These are phyloP conservation scores for Cryptococcus sp. DNA, from an alignment of 1,284 basidiomycete genomes.

Conservation along the genomic window DNA sequence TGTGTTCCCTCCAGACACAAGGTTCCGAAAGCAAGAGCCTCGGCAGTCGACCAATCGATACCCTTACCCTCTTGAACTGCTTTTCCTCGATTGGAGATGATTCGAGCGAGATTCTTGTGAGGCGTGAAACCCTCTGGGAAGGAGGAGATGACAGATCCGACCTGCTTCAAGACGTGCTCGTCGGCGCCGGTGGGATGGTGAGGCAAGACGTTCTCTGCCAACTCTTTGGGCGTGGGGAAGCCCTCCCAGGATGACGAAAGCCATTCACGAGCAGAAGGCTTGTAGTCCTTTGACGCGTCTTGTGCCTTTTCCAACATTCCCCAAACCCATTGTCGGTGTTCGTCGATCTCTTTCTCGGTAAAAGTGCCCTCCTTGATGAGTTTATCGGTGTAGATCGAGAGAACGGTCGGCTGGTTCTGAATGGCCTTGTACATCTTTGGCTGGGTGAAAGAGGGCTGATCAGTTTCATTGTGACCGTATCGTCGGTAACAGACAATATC, in stretches of 20 bases:
- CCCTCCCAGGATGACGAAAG: slow-evolving; percentile 96
- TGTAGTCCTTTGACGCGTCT: slow-evolving; percentile 86
- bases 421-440: slow-evolving; percentile 99
- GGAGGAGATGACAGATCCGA: slow-evolving; percentile 80
- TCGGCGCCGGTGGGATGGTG: slow-evolving; percentile 81
- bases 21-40: slow-evolving; percentile 93
- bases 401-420: slow-evolving; percentile 85
- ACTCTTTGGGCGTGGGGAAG: slow-evolving; percentile 94
- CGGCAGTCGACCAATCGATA: slow-evolving; percentile 99
- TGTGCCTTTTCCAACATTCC: slow-evolving; percentile 94
- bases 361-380: slow-evolving; percentile 90
- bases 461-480: slow-evolving; percentile 98
- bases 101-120: slow-evolving; percentile 92
- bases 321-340: slow-evolving; percentile 99
- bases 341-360: slow-evolving; percentile 92
- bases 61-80: slow-evolving; percentile 82
- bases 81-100: slow-evolving; percentile 82
- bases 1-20: slow-evolving; percentile 90
- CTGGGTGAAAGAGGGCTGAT: slow-evolving; percentile 98
- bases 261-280: slow-evolving; percentile 92
- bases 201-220: slow-evolving; percentile 87
- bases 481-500: slow-evolving; percentile 99
- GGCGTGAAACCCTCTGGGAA: slow-evolving; percentile 82
- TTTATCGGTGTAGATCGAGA: slow-evolving; percentile 88
- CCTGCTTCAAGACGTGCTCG: slow-evolving; percentile 70